Evolutionary conservation across 2,329 filamentous ascomycete genomes (phyloP).

Genomic region (Exophiala viscosa): DNA sequence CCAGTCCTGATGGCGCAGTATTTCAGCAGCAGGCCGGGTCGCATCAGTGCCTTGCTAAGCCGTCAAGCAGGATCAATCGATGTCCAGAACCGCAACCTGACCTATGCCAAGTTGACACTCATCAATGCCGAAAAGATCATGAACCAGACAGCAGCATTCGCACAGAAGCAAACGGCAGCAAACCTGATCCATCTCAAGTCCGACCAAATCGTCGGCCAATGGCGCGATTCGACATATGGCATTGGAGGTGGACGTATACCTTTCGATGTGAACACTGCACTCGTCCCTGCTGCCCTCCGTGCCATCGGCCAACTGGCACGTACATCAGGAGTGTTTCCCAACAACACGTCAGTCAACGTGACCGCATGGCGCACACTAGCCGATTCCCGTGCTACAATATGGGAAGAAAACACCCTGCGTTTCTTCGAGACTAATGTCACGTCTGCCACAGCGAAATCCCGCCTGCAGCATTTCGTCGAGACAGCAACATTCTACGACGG

Average conservation of each 20-base stretch:
- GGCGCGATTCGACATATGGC: constrained; percentile 60
- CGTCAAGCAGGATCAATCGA: constrained; percentile 48
- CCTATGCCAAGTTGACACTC: constrained; percentile 51
- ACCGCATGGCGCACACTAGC: constrained; percentile 35
- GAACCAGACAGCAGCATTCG: constrained; percentile 53
- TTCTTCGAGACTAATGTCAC: constrained; percentile 55
- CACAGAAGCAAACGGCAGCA: constrained; percentile 45
- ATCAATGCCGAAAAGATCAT: constrained; percentile 58
- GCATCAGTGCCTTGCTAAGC: constrained; percentile 36
- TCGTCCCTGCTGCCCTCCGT: constrained; percentile 59
- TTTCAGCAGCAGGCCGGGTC: constrained; percentile 48
- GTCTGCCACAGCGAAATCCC: constrained; percentile 40
- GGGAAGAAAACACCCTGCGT: constrained; percentile 58
- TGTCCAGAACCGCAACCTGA: constrained; percentile 50
- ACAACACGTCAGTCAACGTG: constrained; percentile 30
- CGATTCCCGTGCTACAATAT: constrained; percentile 53
- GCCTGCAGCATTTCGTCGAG: constrained; percentile 49
- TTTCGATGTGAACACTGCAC: constrained; percentile 62
- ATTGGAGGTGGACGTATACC: constrained; percentile 61
- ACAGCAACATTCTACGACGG: constrained; percentile 42
- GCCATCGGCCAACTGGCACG: constrained; percentile 54
- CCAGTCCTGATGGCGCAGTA: constrained; percentile 58
- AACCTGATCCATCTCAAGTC: constrained; percentile 59
- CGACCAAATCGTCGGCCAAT: constrained; percentile 56
- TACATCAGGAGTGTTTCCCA: constrained; percentile 49